phyloP scores from a whole-genome alignment of 2,329 filamentous ascomycete species.

The Beauveria scarabaeidicola region DNA sequence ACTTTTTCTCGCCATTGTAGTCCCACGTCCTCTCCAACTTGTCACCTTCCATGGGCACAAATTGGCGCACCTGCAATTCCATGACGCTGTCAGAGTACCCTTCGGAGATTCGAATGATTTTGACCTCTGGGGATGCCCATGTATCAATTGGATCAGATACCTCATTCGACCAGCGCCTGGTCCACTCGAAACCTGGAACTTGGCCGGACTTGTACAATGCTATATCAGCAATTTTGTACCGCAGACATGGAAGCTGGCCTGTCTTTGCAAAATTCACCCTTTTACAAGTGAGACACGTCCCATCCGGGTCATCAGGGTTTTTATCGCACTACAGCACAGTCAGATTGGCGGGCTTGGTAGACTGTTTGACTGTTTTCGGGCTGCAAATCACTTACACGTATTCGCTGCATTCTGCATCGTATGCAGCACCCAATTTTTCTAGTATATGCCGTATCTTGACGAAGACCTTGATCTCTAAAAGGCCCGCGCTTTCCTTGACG shows the following conservation, averaged over 20 bases:
- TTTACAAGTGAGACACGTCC: conserved; percentile 45
- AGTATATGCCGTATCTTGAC: conserved; percentile 48
- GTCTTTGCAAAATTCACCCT: conserved; percentile 42
- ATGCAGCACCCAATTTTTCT: conserved; percentile 52
- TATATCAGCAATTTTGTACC: conserved; percentile 53
- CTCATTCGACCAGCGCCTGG: conserved; percentile 47
- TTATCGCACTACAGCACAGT: conserved; percentile 39
- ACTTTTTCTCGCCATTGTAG: conserved; percentile 34
- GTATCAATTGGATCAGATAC: conserved; percentile 46
- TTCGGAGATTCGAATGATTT: conserved; percentile 42
- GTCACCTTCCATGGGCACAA: conserved; percentile 47
- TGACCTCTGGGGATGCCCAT: conserved; percentile 46
- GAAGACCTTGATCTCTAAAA: conserved; percentile 43
- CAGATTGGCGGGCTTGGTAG: not conserved
- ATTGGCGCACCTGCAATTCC: conserved; percentile 43
- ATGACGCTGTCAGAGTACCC: conserved; percentile 43
- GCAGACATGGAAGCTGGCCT: conserved; percentile 47
- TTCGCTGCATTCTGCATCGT: conserved; percentile 53
- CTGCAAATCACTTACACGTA: conserved; percentile 33
- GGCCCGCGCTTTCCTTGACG: conserved; percentile 37
- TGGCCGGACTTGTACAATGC: conserved; percentile 50
- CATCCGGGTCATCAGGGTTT: conserved; percentile 37
- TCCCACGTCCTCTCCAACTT: conserved; percentile 47
- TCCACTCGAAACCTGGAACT: conserved; percentile 52
- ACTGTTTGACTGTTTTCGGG: no score